phyloP scores from a whole-genome alignment of 1,284 basidiomycete species.

The Heterobasidion occidentale region DNA sequence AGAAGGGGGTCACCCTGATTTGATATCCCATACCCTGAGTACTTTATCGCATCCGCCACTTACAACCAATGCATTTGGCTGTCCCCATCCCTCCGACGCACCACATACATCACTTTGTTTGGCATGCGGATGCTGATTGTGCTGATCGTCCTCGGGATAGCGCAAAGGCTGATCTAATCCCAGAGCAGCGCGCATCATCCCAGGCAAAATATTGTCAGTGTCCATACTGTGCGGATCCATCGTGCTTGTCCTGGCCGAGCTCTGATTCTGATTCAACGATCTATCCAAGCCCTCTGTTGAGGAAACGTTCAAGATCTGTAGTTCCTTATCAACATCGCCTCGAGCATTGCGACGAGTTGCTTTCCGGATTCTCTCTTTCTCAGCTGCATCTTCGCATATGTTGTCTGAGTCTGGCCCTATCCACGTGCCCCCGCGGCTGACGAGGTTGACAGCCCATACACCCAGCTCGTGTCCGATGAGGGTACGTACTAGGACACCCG shows the following conservation, averaged over 20 bases:
- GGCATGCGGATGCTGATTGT: constrained; percentile 1
- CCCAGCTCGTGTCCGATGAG: constrained; percentile 84
- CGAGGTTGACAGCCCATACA: constrained; percentile 88
- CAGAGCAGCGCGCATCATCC: constrained; percentile 23
- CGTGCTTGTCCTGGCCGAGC: constrained; percentile 9
- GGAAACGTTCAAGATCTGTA: no score
- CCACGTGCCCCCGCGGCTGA: constrained; percentile 28
- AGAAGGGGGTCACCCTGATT: constrained; percentile 55
- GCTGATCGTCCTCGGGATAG: background rate
- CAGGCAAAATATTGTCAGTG: constrained; percentile 19
- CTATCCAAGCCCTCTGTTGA: constrained; percentile 1
- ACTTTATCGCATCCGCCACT: constrained; percentile 90
- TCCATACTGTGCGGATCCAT: constrained; percentile 15
- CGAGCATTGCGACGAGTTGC: no score
- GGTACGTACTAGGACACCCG: constrained; percentile 73
- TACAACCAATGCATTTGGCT: constrained; percentile 68
- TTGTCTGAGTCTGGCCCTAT: background rate
- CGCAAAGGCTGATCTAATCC: constrained; percentile 21
- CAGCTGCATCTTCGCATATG: no score
- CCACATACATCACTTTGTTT: constrained; percentile 60
- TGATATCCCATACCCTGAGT: constrained; percentile 87
- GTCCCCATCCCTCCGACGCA: constrained; percentile 59
- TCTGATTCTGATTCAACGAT: constrained; percentile 7
- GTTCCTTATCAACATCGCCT: no score
- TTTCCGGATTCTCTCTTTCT: no score